A percentile compares a stretch with the other conserved stretches of the same genome.
phyloP scores from a whole-genome alignment of 805 yeast species.

The Candida verbasci region DNA sequence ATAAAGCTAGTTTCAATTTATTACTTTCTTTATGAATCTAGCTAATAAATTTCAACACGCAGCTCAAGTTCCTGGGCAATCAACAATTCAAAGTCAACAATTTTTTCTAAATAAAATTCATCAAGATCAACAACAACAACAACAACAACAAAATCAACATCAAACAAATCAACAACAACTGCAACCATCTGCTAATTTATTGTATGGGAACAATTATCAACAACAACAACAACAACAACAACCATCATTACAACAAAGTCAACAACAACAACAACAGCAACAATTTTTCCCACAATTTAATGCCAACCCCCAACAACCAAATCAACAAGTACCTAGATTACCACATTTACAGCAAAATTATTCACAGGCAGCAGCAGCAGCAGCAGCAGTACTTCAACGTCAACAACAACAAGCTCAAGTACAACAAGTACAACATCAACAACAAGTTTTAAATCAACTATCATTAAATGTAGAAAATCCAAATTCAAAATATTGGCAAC shows the following conservation, averaged over 20 bases:
- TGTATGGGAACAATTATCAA: slow-evolving; percentile 19
- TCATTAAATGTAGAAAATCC: slow-evolving; percentile 30
- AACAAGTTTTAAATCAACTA: slow-evolving; percentile 12
- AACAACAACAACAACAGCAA: slow-evolving; percentile 17
- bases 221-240: slow-evolving; percentile 17
- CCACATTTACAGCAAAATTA: slow-evolving; percentile 21
- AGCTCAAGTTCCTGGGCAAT: slow-evolving; percentile 24
- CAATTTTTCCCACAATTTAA: slow-evolving; percentile 11
- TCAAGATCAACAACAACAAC: slow-evolving; percentile 33
- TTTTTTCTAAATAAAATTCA: slow-evolving; percentile 39
- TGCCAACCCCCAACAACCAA: slow-evolving; percentile 10
- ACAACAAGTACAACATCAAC: slow-evolving; percentile 18
- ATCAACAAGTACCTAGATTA: slow-evolving; percentile 17
- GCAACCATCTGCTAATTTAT: slow-evolving; percentile 11
- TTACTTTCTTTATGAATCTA: slow-evolving; percentile 21
- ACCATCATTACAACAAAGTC: slow-evolving; percentile 18
- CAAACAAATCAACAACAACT: slow-evolving; percentile 31
- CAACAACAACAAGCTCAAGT: slow-evolving; percentile 11
- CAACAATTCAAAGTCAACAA: slow-evolving; percentile 39
- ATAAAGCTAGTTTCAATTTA: background rate
- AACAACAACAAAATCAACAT: slow-evolving; percentile 24
- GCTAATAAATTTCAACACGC: slow-evolving; percentile 34
- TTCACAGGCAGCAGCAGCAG: slow-evolving; percentile 11
- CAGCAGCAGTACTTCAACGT: slow-evolving; percentile 19
- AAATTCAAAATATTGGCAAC: slow-evolving; percentile 63